A percentile compares a stretch with the other conserved stretches of the same genome.
Conservation (phyloP, 192 early-diverging fungal genomes). For the Borealophlyctis nickersoniae region DNA sequence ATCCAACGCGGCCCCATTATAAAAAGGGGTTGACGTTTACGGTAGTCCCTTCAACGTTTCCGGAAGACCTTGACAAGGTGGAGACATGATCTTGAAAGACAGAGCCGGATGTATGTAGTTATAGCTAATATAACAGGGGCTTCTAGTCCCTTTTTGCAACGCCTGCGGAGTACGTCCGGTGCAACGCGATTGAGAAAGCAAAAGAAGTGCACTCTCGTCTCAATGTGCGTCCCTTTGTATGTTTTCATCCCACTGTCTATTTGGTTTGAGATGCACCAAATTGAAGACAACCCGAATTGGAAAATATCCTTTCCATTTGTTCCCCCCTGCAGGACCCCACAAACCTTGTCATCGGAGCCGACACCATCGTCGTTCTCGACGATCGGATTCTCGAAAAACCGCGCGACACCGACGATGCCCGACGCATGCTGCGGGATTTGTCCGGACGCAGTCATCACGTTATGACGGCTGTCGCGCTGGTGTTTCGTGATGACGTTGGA, state of each 20-base stretch:
- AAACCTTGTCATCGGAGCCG: constrained; percentile 70
- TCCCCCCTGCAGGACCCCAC: neutral
- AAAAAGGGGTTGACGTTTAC: constrained; percentile 60
- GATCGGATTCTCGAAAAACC: constrained; percentile 85
- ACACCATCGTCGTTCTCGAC: constrained; percentile 70
- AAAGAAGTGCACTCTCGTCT: constrained; percentile 62
- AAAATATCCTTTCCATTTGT: neutral
- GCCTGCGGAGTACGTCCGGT: constrained; percentile 66
- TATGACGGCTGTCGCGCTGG: constrained; percentile 65
- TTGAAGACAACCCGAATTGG: constrained; percentile 4
- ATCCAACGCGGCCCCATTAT: too few species aligned
- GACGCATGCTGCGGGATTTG: constrained; percentile 58
- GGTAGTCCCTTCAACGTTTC: constrained; percentile 68
- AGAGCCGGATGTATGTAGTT: neutral
- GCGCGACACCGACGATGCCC: constrained; percentile 50
- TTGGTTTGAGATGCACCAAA: neutral
- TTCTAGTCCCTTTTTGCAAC: constrained; percentile 44
- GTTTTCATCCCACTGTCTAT: neutral
- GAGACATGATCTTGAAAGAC: constrained; percentile 6
- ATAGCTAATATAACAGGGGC: too few species aligned
- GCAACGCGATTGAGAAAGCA: constrained; percentile 69
- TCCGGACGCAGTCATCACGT: constrained; percentile 62
- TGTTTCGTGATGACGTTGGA: constrained; percentile 35
- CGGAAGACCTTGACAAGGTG: constrained; percentile 73
- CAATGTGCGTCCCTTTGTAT: constrained; percentile 5